These are phyloP conservation scores for Camellia granthamiana DNA, from an alignment of 148 eudicot genomes.

Conservation along the genomic window DNA sequence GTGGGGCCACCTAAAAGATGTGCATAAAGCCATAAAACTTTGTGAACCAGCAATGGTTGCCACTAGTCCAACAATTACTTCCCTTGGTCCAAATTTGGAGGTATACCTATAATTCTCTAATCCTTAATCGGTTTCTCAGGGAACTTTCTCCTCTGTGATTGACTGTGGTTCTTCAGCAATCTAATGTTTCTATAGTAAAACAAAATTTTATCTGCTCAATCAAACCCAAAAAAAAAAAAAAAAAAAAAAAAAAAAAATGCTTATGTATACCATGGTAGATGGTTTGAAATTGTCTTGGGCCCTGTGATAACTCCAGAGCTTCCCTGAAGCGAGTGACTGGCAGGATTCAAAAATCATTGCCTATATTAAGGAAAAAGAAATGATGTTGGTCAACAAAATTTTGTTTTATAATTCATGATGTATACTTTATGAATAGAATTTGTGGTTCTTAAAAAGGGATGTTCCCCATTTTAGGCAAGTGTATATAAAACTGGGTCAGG, in stretches of 20 bases:
- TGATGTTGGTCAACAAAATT: no score
- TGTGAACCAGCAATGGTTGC: constrained; percentile 86
- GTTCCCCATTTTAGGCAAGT: constrained; percentile 49
- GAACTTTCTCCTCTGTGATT: not conserved
- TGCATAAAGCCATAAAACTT: constrained; percentile 88
- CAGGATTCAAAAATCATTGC: no score
- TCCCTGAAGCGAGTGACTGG: no score
- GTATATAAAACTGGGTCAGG: constrained; percentile 72
- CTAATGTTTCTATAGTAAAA: not conserved
- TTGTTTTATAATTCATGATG: no score
- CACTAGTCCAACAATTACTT: constrained; percentile 61
- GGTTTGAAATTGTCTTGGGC: no score
- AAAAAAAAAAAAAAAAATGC: no score
- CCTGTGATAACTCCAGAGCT: no score
- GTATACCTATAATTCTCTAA: constrained; percentile 28
- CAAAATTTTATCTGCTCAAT: not conserved
- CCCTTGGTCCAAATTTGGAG: constrained; percentile 76
- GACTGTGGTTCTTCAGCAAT: not conserved
- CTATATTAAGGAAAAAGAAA: no score
- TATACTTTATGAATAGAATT: no score
- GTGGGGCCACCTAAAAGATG: constrained; percentile 90
- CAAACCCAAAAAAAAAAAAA: no score
- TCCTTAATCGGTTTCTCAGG: not conserved
- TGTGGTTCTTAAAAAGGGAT: no score
- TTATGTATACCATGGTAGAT: no score